Percentiles rank a stretch among this genome's conserved stretches.
These are phyloP conservation scores for Salvia rosmarinus DNA, from an alignment of 257 asterid genomes.

Conservation along the genomic window DNA sequence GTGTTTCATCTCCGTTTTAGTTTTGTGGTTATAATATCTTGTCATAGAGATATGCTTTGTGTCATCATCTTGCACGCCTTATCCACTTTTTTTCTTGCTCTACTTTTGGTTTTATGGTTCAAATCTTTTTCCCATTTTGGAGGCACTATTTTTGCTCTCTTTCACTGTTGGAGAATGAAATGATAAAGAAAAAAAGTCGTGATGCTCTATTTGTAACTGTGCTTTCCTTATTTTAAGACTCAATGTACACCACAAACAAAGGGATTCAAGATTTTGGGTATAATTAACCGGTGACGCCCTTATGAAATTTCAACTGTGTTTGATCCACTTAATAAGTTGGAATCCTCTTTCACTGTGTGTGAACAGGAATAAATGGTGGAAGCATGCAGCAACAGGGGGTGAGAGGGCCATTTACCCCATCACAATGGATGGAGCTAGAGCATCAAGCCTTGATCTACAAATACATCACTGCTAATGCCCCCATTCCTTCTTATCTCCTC, in stretches of 20 bases:
- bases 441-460: conserved; percentile 89
- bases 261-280: background rate
- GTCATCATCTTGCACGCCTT: background rate
- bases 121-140: background rate
- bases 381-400: conserved; percentile 64
- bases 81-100: background rate
- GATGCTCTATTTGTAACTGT: conserved; percentile 3
- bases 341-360: background rate
- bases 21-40: background rate
- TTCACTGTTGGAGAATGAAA: conserved; percentile 9
- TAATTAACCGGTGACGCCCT: background rate
- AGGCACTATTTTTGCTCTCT: background rate
- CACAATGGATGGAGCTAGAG: conserved; percentile 81
- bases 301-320: background rate
- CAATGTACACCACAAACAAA: background rate
- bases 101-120: background rate
- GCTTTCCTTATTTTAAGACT: background rate
- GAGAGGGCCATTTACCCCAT: conserved; percentile 68
- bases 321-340: no score
- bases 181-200: background rate
- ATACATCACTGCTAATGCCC: conserved; percentile 68
- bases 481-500: conserved; percentile 69
- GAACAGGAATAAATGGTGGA: conserved; percentile 53
- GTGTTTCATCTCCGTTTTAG: background rate
- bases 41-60: background rate